Conservation (phyloP, 2,329 filamentous ascomycete genomes). For the Trichoderma cornu-damae region DNA sequence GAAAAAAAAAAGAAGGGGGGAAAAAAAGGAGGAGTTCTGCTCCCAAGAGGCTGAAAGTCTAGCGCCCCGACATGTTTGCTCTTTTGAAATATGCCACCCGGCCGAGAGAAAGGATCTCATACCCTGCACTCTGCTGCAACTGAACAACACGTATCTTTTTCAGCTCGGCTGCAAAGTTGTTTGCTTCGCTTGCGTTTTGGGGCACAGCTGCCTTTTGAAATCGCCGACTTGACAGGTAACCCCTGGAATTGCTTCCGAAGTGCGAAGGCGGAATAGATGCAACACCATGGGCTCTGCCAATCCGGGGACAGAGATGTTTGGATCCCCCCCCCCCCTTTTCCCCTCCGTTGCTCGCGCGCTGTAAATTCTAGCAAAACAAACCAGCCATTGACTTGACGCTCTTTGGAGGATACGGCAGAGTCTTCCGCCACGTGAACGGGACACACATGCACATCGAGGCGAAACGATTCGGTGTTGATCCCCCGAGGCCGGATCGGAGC, state of each 20-base stretch:
- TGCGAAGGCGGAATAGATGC: too few relatives aligned
- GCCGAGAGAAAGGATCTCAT: neutral
- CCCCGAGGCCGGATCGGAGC: neutral
- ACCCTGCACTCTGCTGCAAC: neutral
- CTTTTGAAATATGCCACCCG: neutral
- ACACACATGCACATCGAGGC: neutral
- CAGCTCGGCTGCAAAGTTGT: neutral
- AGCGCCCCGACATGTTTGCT: neutral
- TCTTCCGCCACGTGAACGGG: neutral
- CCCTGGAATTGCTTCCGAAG: neutral
- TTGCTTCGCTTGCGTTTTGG: neutral
- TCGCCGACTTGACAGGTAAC: neutral
- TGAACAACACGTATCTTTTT: neutral
- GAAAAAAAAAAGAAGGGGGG: neutral
- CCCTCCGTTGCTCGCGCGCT: too few relatives aligned
- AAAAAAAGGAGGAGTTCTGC: neutral
- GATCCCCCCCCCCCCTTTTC: too few relatives aligned
- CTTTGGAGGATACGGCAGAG: neutral
- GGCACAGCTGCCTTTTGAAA: neutral
- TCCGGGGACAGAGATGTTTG: too few relatives aligned
- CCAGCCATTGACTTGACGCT: neutral
- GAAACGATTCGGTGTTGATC: constrained; percentile 3
- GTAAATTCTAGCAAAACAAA: neutral
- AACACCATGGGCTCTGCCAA: too few relatives aligned
- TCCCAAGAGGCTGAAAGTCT: too few relatives aligned